Evolutionary conservation across 2,329 filamentous ascomycete genomes (phyloP), one percentile per base, ranked within the genome.

Genomic region (Magnaporthiopsis incrustans): DNA sequence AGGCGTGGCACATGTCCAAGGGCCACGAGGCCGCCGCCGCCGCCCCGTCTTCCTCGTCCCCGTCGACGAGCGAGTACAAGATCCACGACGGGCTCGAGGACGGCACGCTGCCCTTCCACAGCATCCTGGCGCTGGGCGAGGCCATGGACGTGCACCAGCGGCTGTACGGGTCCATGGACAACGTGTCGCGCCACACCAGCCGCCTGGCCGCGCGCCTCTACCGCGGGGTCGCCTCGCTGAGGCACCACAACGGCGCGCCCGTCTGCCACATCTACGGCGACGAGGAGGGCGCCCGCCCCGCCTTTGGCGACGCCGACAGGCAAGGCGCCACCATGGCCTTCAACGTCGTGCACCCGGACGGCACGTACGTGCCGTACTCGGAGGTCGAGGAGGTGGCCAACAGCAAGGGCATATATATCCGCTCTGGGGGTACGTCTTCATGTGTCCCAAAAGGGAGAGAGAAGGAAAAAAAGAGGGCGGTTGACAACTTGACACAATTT

Each of bases 301-400:
- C 75, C 18, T 86, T 84, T 61, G 81, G 78, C 4, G 79, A 87
- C 69, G 69, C 82, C 0, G 73, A 69, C 22, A 78, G 78, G 26
- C 85, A 88, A 70, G 86, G 87, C 1, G 80, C 85, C 1, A 88
- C 84, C 0, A 75, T 90, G 27, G 83, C 86, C 1, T 88, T 90
- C 74, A 90, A 89, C 67, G 73, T 89, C 15, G 72, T 81, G 32
- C 73, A 73, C n/a, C 71, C 78, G 3, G 78, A 83, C 64, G 85
- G 85, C 1, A 74, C 73, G 1, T 81, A 83, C 67, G 74, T 87
- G 35, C 78, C 82, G 0, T 87, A 86, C 69, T 79, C 79, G 2
- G 78, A 82, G 1, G 83, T 88, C n/a, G 87, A 89, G 72, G 76
- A 76, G 38, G 74, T 80, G 25, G 85, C 87, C 0, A 82, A 86